phyloP scores from a whole-genome alignment of 352 stramenopile genomes.

The Phytopythium litorale region DNA sequence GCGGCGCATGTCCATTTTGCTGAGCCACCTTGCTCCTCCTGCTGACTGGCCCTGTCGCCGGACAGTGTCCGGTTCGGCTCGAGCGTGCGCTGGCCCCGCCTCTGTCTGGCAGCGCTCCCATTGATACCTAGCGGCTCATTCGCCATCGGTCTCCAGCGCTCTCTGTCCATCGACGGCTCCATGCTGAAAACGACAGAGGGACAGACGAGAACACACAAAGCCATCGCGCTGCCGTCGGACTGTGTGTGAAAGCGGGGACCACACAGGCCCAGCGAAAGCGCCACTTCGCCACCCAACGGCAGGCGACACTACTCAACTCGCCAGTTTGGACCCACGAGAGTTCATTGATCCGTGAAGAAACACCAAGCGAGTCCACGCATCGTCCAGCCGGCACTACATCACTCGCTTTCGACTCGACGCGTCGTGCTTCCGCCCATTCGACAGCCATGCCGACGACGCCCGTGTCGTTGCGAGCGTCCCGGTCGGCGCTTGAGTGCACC shows the following conservation, averaged over 20 bases:
- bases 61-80: not conserved
- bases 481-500: not conserved
- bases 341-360: not conserved
- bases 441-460: not conserved
- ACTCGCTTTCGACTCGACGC: not conserved
- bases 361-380: too few species aligned
- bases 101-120: not conserved
- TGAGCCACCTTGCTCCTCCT: not conserved
- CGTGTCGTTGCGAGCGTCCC: not conserved
- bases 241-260: too few species aligned
- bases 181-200: not conserved
- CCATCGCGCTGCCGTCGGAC: not conserved
- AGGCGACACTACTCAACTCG: not conserved
- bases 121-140: not conserved
- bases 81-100: not conserved
- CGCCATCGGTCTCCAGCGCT: not conserved
- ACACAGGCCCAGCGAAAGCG: not conserved
- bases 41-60: not conserved
- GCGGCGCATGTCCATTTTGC: not conserved
- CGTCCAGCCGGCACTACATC: not conserved
- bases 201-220: not conserved
- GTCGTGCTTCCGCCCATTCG: not conserved
- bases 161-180: not conserved
- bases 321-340: constrained; percentile 1
- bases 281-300: not conserved